Conservation (phyloP, 371 early-diverging fungal genomes). For the Rhizopus sp. region DNA sequence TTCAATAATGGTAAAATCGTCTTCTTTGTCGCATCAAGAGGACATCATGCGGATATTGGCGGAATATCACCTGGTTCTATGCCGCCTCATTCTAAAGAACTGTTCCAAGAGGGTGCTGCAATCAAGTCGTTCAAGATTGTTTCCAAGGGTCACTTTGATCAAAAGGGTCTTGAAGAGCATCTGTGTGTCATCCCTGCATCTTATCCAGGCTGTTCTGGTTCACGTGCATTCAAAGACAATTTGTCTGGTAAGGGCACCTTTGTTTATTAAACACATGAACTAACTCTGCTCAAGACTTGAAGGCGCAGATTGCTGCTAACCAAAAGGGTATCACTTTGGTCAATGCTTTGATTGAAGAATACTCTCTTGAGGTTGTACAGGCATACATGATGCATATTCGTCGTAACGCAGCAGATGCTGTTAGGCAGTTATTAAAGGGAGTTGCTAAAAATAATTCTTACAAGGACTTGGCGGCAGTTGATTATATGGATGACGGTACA, state of each 20-base stretch:
- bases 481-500: slow-evolving; percentile 95
- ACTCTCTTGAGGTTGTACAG: slow-evolving; percentile 84
- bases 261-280: background rate
- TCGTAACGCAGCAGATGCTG: slow-evolving; percentile 86
- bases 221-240: slow-evolving; percentile 85
- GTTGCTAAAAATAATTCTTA: slow-evolving; percentile 51
- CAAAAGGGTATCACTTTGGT: slow-evolving; percentile 90
- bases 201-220: slow-evolving; percentile 87
- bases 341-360: slow-evolving; percentile 79
- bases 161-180: slow-evolving; percentile 69
- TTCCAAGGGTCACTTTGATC: slow-evolving; percentile 75
- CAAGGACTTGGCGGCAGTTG: slow-evolving; percentile 62
- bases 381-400: slow-evolving; percentile 91
- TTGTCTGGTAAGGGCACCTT: slow-evolving; percentile 59
- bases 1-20: slow-evolving; percentile 80
- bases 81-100: slow-evolving; percentile 85
- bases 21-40: slow-evolving; percentile 94
- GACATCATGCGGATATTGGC: slow-evolving; percentile 98
- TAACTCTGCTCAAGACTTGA: slow-evolving; percentile 63
- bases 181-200: slow-evolving; percentile 81
- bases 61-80: slow-evolving; percentile 81
- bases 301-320: slow-evolving; percentile 96
- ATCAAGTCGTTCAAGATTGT: slow-evolving; percentile 91
- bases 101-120: slow-evolving; percentile 94
- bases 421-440: slow-evolving; percentile 71